A percentile compares a stretch with the other conserved stretches of the same genome.
phyloP scores from a whole-genome alignment of 305 asterid genomes.

The Rubia balearica region DNA sequence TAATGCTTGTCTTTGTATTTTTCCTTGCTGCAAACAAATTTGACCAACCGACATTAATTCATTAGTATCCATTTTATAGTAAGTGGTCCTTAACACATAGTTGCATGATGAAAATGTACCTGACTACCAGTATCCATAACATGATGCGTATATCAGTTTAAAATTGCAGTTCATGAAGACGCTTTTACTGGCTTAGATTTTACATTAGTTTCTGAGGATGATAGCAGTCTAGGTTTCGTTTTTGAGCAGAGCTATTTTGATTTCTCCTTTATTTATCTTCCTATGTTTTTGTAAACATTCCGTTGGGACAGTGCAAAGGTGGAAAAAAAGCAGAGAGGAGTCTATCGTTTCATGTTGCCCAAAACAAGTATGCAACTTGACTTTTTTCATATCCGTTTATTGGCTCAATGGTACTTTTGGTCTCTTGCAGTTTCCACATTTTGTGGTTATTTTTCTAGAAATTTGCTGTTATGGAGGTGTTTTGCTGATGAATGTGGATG shows the following conservation, averaged over 20 bases:
- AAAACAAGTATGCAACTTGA: constrained; percentile 33
- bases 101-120: not conserved
- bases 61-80: too few species aligned
- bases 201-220: not conserved
- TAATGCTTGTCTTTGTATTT: not conserved
- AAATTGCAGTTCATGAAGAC: not conserved
- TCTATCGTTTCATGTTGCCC: constrained; percentile 58
- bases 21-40: too few species aligned
- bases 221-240: not conserved
- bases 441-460: constrained; percentile 35
- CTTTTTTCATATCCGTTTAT: constrained; percentile 1
- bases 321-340: constrained; percentile 39
- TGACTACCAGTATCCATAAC: not conserved
- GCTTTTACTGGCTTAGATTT: not conserved
- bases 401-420: constrained; percentile 4
- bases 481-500: constrained; percentile 55
- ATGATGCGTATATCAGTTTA: not conserved
- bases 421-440: not conserved
- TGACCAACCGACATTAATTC: too few species aligned
- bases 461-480: constrained; percentile 70
- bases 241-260: not conserved
- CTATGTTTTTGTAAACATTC: constrained; percentile 9
- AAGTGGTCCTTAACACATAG: not conserved
- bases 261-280: not conserved
- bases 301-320: constrained; percentile 49